A percentile compares a stretch with the other conserved stretches of the same genome.
Conservation (phyloP, 768 basidiomycete species). For the Paxillus rubicundulus region DNA sequence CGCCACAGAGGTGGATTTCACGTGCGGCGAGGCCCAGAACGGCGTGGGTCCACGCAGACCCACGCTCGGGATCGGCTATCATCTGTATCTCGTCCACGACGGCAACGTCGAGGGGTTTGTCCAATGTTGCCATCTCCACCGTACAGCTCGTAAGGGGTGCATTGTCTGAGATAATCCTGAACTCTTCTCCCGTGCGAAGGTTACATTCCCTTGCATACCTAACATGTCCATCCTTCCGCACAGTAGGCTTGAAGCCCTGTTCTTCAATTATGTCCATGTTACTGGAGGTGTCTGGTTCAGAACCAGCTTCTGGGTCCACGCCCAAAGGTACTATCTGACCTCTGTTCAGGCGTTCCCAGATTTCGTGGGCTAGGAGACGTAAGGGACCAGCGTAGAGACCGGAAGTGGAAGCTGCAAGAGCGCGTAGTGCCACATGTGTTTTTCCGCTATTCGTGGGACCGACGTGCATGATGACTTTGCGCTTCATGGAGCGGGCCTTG, state of each 20-base stretch:
- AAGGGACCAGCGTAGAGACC: constrained; percentile 93
- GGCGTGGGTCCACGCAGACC: constrained; percentile 79
- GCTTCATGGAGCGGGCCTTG: constrained; percentile 54
- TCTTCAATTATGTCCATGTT: constrained; percentile 31
- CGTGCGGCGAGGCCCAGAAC: constrained; percentile 71
- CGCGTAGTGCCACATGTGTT: constrained; percentile 89
- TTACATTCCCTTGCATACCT: constrained; percentile 69
- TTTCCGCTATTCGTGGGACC: constrained; percentile 98
- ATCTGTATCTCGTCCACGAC: constrained; percentile 98
- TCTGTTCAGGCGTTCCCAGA: constrained; percentile 86
- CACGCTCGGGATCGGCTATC: constrained; percentile 77
- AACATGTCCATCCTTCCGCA: constrained; percentile 40
- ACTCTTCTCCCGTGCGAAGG: constrained; percentile 90
- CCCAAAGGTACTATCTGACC: constrained; percentile 84
- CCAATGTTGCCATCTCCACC: constrained; percentile 80
- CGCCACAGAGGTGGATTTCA: constrained; percentile 94
- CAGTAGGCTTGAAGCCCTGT: constrained; percentile 19
- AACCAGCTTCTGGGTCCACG: constrained; percentile 40
- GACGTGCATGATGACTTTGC: constrained; percentile 91
- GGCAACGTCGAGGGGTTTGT: constrained; percentile 61
- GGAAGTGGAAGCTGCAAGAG: constrained; percentile 67
- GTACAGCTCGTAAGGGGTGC: constrained; percentile 77
- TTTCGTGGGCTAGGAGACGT: constrained; percentile 91
- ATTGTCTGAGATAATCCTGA: constrained; percentile 57
- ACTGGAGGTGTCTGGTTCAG: constrained; percentile 36